A percentile compares a stretch with the other conserved stretches of the same genome.
Conservation (phyloP, 345 rosid species). For the Populus alba region DNA sequence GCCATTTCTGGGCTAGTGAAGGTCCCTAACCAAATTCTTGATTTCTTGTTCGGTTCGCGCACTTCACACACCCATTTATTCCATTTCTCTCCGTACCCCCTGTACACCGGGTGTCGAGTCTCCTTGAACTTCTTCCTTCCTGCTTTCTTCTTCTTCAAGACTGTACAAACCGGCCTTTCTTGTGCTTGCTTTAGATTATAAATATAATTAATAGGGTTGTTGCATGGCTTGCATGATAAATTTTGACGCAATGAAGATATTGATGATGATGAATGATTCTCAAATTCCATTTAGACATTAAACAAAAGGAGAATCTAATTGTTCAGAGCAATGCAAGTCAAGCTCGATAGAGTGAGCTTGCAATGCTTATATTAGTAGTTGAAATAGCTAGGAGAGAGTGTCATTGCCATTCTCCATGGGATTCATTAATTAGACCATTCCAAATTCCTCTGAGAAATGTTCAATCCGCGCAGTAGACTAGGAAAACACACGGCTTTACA, state of each 20-base stretch:
- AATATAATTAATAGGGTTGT: neutral
- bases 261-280: neutral
- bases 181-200: neutral
- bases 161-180: neutral
- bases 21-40: conserved; percentile 33
- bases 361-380: neutral
- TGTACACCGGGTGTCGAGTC: conserved; percentile 31
- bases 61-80: conserved; percentile 32
- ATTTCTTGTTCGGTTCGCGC: conserved; percentile 21
- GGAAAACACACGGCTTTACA: neutral
- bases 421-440: neutral
- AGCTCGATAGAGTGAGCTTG: neutral
- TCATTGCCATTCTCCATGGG: neutral
- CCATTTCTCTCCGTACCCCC: conserved; percentile 25
- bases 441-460: neutral
- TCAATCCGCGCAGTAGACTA: neutral
- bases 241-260: neutral
- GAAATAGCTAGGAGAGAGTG: neutral
- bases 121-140: conserved; percentile 32
- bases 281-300: neutral
- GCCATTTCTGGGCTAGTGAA: conserved; percentile 30
- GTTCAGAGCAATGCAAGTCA: neutral
- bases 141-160: conserved; percentile 16
- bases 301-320: neutral
- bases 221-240: neutral